Base-by-base conservation (phyloP, 2,329 filamentous ascomycete species). In the Venturia effusa region DNA sequence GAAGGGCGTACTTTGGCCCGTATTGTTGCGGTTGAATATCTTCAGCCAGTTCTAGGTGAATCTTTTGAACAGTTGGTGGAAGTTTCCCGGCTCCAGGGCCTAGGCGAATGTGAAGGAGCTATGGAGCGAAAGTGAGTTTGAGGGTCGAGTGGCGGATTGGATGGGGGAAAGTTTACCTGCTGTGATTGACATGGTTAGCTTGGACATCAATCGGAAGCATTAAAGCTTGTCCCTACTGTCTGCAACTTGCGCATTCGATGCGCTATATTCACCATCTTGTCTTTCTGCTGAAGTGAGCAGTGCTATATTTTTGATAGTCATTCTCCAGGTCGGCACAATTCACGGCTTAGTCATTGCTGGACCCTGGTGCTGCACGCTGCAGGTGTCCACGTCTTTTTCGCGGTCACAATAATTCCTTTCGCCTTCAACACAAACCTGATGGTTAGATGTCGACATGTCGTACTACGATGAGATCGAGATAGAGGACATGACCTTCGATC, bases 381-480 rank as follows among this genome's bases (percentile, higher is more conserved):
- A 13, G 17, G 5, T n/a, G n/a, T 17, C 40, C 17, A 39, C 10
- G 11, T 43, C n/a, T 51, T 37, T 7, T n/a, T 57, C 17, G 13
- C 4, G n/a, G n/a, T n/a, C n/a, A n/a, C n/a, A n/a, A n/a, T n/a
- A n/a, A 3, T 34, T 30, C 5, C 5, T n/a, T 57, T 34, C 51
- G 22, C 30, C 13, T 7, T 8, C 27, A 34, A 57, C 30, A 34
- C 13, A 10, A 57, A 57, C 27, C 15, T n/a, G 27, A 57, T 32
- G 27, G 30, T 57, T 19, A 22, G 15, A 32, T 17, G n/a, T 57
- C 59, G 27, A 60, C 4, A 76, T 88, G 64, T 86, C 88, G 69
- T 90, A 96, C 74, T 97, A 97, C 80, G 93, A 97, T 73, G 93
- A 97, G 77, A 93, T 97, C 76, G 93, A 97, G 75, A 97, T 97